A percentile compares a stretch with the other conserved stretches of the same genome.
These are phyloP conservation scores for Colletotrichum truncatum DNA, from an alignment of 2,329 filamentous ascomycete genomes.

Conservation along the genomic window DNA sequence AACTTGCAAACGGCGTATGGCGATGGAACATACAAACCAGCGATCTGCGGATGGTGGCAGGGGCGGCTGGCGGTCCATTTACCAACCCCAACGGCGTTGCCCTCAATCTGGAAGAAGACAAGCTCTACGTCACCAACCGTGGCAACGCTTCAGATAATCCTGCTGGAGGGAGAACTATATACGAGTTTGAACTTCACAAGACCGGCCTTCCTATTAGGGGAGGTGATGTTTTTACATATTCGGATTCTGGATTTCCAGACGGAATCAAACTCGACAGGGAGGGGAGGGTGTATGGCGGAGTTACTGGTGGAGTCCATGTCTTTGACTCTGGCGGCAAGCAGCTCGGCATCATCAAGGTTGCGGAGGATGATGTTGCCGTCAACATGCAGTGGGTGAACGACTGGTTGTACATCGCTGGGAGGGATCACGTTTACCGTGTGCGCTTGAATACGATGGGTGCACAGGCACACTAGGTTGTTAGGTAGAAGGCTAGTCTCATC, in stretches of 20 bases:
- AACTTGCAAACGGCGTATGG: constrained; percentile 32
- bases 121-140: constrained; percentile 32
- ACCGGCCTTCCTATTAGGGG: not conserved
- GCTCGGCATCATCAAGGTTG: constrained; percentile 28
- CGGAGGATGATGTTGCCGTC: constrained; percentile 25
- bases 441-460: not conserved
- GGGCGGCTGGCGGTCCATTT: constrained; percentile 29
- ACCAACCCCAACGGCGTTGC: constrained; percentile 33
- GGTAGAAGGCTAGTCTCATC: too few species aligned
- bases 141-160: constrained; percentile 30
- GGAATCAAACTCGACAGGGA: constrained; percentile 28
- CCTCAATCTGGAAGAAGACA: constrained; percentile 26
- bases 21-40: constrained; percentile 27
- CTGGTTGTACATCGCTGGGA: constrained; percentile 27
- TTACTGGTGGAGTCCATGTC: constrained; percentile 18
- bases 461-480: not conserved
- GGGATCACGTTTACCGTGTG: constrained; percentile 24
- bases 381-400: constrained; percentile 31
- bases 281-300: constrained; percentile 27
- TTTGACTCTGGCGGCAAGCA: constrained; percentile 13
- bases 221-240: constrained; percentile 27
- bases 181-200: constrained; percentile 11
- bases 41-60: constrained; percentile 26
- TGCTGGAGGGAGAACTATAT: constrained; percentile 31
- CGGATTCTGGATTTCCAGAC: constrained; percentile 32